phyloP scores from a whole-genome alignment of 2,329 filamentous ascomycete species.

The Microcera coccophila region DNA sequence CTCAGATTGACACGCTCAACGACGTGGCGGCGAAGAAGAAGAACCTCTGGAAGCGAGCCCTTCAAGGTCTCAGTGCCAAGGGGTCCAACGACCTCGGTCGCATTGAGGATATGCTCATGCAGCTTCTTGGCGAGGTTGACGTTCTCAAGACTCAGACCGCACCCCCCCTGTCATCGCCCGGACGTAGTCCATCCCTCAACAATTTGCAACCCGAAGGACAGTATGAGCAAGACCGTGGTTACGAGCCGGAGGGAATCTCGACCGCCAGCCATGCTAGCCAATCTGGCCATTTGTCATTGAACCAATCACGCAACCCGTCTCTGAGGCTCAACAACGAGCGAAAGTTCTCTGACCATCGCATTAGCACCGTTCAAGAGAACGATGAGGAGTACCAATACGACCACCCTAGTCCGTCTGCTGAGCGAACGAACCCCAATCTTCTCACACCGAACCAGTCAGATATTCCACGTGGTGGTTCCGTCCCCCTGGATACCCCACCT shows the following conservation, averaged over 20 bases:
- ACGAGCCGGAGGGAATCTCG: constrained; percentile 80
- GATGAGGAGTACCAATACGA: constrained; percentile 69
- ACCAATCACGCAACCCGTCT: constrained; percentile 37
- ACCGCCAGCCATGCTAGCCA: constrained; percentile 65
- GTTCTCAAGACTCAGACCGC: constrained; percentile 64
- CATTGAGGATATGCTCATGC: constrained; percentile 89
- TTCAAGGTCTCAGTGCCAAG: constrained; percentile 85
- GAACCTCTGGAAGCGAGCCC: constrained; percentile 89
- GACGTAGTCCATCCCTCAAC: constrained; percentile 59
- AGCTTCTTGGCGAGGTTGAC: constrained; percentile 88
- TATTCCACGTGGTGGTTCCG: constrained; percentile 47
- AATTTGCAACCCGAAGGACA: constrained; percentile 59
- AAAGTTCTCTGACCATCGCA: constrained; percentile 69
- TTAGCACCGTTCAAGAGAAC: constrained; percentile 83
- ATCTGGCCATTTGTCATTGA: constrained; percentile 69
- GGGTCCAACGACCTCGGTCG: constrained; percentile 82
- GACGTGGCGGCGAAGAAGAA: constrained; percentile 72
- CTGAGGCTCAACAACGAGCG: constrained; percentile 46
- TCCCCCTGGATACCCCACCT: constrained; percentile 57
- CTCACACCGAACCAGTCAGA: constrained; percentile 56
- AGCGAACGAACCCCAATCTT: constrained; percentile 46
- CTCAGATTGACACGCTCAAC: constrained; percentile 52
- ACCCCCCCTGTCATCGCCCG: constrained; percentile 32
- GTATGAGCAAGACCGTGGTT: constrained; percentile 68
- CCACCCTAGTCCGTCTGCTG: constrained; percentile 39